phyloP scores from a whole-genome alignment of 2,329 filamentous ascomycete genomes.

The Arthroderma sp. region DNA sequence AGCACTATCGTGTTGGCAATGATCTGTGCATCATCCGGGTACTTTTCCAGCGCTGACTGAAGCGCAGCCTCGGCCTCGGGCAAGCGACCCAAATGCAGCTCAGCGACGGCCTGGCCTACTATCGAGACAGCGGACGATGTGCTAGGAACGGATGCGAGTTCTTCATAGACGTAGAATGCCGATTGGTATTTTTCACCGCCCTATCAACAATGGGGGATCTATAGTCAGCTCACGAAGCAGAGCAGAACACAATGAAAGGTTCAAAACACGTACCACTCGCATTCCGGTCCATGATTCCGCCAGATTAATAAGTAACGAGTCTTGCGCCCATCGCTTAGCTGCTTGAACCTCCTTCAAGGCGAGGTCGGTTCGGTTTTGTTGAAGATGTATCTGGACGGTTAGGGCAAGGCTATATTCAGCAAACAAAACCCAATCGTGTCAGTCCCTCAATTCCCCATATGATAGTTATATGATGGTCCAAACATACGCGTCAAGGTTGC shows the following conservation, averaged over 20 bases:
- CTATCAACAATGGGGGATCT: conserved; percentile 30
- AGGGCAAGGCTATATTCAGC: conserved; percentile 51
- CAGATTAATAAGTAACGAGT: conserved; percentile 82
- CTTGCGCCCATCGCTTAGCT: conserved; percentile 87
- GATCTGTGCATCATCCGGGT: conserved; percentile 56
- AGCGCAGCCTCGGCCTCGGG: conserved; percentile 83
- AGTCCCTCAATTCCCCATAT: not conserved
- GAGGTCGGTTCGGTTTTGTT: conserved; percentile 82
- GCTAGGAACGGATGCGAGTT: conserved; percentile 75
- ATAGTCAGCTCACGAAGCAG: not conserved
- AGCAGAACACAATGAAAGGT: not conserved
- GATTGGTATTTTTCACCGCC: conserved; percentile 94
- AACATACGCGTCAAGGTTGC: conserved; percentile 62
- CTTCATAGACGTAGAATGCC: conserved; percentile 94
- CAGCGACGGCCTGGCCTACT: conserved; percentile 77
- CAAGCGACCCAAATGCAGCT: conserved; percentile 75
- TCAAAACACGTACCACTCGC: conserved; percentile 52
- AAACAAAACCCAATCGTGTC: not conserved
- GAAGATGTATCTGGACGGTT: conserved; percentile 81
- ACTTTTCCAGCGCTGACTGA: conserved; percentile 63
- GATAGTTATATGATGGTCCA: not conserved
- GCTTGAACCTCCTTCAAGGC: conserved; percentile 78
- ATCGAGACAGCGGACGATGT: conserved; percentile 64
- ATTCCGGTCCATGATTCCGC: conserved; percentile 92
- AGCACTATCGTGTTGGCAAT: conserved; percentile 76